phyloP scores from a whole-genome alignment of 2,329 filamentous ascomycete species.

The Volutella citrinella region DNA sequence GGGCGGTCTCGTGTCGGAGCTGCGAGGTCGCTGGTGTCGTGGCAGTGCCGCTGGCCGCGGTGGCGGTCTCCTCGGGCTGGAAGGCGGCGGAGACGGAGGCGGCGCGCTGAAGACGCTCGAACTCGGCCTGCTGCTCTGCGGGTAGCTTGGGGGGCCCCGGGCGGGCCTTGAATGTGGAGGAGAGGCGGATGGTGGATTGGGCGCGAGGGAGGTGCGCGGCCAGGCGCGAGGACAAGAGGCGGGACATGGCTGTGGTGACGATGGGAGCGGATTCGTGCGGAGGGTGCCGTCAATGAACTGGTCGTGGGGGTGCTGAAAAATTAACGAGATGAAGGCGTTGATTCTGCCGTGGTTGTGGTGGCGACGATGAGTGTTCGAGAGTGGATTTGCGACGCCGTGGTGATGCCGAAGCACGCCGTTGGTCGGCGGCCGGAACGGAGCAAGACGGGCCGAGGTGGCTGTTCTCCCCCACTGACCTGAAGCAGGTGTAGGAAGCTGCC shows the following conservation, averaged over 20 bases:
- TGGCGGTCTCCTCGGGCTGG: constrained; percentile 28
- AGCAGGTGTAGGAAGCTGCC: no score
- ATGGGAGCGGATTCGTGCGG: neutral
- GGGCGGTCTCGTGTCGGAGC: constrained; percentile 16
- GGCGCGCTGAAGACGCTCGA: constrained; percentile 76
- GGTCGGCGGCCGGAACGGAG: constrained; percentile 3
- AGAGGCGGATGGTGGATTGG: constrained; percentile 25
- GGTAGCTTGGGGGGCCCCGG: constrained; percentile 84
- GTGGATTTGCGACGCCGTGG: neutral
- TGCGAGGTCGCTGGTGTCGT: constrained; percentile 7
- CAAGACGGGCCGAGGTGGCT: constrained; percentile 9
- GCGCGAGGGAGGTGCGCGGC: constrained; percentile 11
- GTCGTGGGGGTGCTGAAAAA: no score
- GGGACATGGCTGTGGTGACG: constrained; percentile 14
- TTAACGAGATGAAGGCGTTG: no score
- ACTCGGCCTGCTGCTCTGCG: constrained; percentile 83
- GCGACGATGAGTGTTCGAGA: constrained; percentile 5
- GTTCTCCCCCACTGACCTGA: no score
- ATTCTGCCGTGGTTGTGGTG: no score
- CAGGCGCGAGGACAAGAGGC: constrained; percentile 16
- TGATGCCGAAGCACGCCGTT: constrained; percentile 6
- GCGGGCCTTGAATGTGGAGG: constrained; percentile 44
- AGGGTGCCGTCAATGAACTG: no score
- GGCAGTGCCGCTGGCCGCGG: constrained; percentile 19
- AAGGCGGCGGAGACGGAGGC: constrained; percentile 46